Percentiles rank a stretch among this genome's conserved stretches.
Evolutionary conservation across 306 rosid species (phyloP).

Genomic region (Amphicarpaea edgeworthii): DNA sequence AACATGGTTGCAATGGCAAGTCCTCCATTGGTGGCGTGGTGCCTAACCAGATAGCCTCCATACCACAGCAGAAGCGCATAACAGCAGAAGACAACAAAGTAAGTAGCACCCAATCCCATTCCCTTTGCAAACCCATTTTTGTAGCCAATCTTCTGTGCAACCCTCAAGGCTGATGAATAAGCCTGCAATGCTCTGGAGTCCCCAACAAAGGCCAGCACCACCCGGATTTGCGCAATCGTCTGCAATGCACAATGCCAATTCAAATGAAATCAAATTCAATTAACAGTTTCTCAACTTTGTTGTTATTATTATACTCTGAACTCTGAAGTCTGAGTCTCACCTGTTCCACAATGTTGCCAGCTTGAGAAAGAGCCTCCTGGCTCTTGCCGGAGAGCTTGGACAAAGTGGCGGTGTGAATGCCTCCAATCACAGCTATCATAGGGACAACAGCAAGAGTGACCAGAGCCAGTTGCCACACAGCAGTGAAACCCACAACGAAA

Average conservation of each 20-base stretch:
- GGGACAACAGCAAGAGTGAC: constrained; percentile 98
- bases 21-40: constrained; percentile 92
- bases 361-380: constrained; percentile 92
- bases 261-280: constrained; percentile 26
- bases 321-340: too few relatives aligned
- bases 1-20: constrained; percentile 99
- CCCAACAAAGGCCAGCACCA: constrained; percentile 82
- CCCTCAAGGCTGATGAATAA: constrained; percentile 78
- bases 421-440: constrained; percentile 92
- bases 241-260: constrained; percentile 45
- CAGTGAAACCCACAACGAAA: constrained; percentile 93
- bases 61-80: constrained; percentile 98
- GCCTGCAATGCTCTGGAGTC: constrained; percentile 76
- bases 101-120: constrained; percentile 95
- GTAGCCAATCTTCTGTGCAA: constrained; percentile 87
- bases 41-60: constrained; percentile 95
- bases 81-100: constrained; percentile 96
- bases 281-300: constrained; percentile 5
- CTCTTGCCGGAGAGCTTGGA: constrained; percentile 88
- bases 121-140: constrained; percentile 92
- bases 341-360: constrained; percentile 96
- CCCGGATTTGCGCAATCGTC: constrained; percentile 94
- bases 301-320: neutral
- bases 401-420: constrained; percentile 78
- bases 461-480: constrained; percentile 96